Conservation (phyloP, 768 basidiomycete species). For the Porphyrellus cyaneotinctus region DNA sequence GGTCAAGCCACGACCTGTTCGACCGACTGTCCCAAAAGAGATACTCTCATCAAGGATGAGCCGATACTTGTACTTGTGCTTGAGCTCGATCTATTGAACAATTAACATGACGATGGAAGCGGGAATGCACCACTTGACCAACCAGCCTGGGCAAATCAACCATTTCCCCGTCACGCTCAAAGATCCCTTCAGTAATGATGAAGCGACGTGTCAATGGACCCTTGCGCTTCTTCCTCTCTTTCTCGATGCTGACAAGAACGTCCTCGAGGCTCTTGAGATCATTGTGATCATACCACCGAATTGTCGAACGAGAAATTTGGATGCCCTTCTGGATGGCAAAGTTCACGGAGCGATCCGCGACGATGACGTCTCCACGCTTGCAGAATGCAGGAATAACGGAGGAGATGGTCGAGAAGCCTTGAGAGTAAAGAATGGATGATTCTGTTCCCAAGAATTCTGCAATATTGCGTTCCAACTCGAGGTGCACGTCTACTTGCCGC, state of each 20-base stretch:
- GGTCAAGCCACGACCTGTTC: slow-evolving; percentile 91
- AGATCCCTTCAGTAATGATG: slow-evolving; percentile 96
- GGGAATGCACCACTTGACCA: slow-evolving; percentile 24
- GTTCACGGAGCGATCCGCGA: slow-evolving; percentile 96
- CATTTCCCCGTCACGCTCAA: slow-evolving; percentile 92
- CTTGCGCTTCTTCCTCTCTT: slow-evolving; percentile 82
- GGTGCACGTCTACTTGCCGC: slow-evolving; percentile 73
- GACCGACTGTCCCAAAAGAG: slow-evolving; percentile 90
- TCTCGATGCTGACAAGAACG: slow-evolving; percentile 76
- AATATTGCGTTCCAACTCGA: slow-evolving; percentile 82
- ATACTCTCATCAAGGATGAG: slow-evolving; percentile 91
- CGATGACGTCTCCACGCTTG: slow-evolving; percentile 96
- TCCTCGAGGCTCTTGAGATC: slow-evolving; percentile 89
- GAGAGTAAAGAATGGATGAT: slow-evolving; percentile 87
- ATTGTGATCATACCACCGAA: slow-evolving; percentile 96
- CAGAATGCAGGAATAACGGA: slow-evolving; percentile 97
- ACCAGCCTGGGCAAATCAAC: slow-evolving; percentile 90
- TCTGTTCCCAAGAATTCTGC: slow-evolving; percentile 90
- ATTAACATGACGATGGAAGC: not conserved
- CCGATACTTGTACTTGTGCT: slow-evolving; percentile 93
- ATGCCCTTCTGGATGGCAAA: slow-evolving; percentile 96
- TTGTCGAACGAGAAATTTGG: slow-evolving; percentile 85
- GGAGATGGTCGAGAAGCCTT: slow-evolving; percentile 86
- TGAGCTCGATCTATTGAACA: slow-evolving; percentile 77
- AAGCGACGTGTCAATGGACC: slow-evolving; percentile 84